phyloP scores from a whole-genome alignment of 2,329 filamentous ascomycete species.

The Epichloe elymi region DNA sequence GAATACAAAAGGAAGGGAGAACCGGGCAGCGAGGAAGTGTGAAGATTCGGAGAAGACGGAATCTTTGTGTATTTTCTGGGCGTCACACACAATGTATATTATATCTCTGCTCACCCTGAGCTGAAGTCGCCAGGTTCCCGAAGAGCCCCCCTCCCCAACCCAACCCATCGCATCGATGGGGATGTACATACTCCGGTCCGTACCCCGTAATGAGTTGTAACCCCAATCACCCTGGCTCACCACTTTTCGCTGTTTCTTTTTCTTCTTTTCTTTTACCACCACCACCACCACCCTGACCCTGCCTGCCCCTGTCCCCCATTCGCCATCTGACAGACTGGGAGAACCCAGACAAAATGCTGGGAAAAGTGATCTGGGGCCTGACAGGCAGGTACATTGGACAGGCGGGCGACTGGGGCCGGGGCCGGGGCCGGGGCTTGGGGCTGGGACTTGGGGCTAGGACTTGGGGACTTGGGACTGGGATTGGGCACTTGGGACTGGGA shows the following conservation, averaged over 20 bases:
- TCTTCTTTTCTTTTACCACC: not conserved
- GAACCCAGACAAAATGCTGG: not conserved
- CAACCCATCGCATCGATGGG: constrained; percentile 1
- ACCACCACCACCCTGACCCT: not conserved
- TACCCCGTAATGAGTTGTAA: not conserved
- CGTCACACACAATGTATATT: constrained; percentile 9
- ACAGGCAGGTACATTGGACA: not conserved
- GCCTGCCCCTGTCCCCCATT: not conserved
- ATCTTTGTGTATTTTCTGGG: not conserved
- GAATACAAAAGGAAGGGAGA: constrained; percentile 1
- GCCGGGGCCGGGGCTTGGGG: too few relatives aligned
- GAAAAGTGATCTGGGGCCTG: not conserved
- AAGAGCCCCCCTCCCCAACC: not conserved
- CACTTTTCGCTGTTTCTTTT: not conserved
- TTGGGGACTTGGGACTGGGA: not conserved
- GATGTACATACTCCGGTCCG: not conserved
- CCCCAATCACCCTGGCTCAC: constrained; percentile 4
- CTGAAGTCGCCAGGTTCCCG: constrained; percentile 5
- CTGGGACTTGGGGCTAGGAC: not conserved
- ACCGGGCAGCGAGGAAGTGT: not conserved
- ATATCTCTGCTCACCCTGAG: constrained; percentile 7
- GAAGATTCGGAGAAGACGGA: constrained; percentile 1
- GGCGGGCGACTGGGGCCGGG: not conserved
- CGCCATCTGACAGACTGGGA: constrained; percentile 2
- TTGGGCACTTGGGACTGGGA: too few relatives aligned